These are phyloP conservation scores for Pontederia crassipes DNA, from an alignment of 176 grass and related monocot species.

Conservation along the genomic window DNA sequence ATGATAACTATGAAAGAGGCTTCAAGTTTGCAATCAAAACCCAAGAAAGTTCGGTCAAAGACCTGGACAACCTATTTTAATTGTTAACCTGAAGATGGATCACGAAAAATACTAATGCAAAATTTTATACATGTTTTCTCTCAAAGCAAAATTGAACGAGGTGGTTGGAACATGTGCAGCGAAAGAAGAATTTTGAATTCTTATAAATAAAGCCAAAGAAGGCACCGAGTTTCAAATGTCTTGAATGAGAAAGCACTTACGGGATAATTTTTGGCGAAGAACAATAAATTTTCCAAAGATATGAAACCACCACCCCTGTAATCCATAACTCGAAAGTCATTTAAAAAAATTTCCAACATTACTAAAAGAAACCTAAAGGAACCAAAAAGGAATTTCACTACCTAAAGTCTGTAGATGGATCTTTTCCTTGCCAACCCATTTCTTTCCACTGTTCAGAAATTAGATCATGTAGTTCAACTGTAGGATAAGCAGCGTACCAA, in stretches of 20 bases:
- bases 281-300: conserved; percentile 94
- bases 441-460: conserved; percentile 99
- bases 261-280: conserved; percentile 70
- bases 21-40: no score
- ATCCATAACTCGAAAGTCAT: conserved; percentile 23
- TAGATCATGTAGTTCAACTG: conserved; percentile 55
- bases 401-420: conserved; percentile 99
- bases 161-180: no score
- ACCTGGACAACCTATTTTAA: no score
- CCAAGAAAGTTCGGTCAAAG: no score
- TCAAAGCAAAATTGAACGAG: no score
- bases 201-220: no score
- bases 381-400: conserved; percentile 8
- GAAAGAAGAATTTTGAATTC: no score
- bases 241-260: conserved; percentile 27
- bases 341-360: conserved; percentile 8
- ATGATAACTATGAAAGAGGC: no score
- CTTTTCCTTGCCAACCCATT: conserved; percentile 99
- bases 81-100: no score
- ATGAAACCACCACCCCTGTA: conserved; percentile 94
- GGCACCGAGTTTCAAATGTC: no score
- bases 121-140: no score
- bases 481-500: conserved; percentile 79
- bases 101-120: no score
- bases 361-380: not conserved